Conservation (phyloP, 345 rosid genomes). For the Melastoma malabathricum region DNA sequence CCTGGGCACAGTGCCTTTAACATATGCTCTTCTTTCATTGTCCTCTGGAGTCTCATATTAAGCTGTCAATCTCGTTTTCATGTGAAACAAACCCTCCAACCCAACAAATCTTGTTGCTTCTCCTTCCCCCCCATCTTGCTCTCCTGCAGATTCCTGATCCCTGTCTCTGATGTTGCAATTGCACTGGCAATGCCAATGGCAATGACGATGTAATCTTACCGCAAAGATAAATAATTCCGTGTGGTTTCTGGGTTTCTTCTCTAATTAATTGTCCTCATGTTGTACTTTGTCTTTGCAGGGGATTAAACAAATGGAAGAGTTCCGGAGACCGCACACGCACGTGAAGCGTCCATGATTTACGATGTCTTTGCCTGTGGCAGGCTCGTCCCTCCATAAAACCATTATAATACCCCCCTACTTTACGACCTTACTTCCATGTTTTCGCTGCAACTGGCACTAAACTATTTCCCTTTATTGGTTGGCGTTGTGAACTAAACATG, state of each 20-base stretch:
- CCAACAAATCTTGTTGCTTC: constrained; percentile 5
- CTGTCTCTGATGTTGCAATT: too few relatives aligned
- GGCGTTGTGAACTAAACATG: too few relatives aligned
- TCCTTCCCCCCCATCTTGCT: not conserved
- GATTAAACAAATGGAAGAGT: constrained; percentile 3
- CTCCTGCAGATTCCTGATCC: too few relatives aligned
- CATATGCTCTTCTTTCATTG: too few relatives aligned
- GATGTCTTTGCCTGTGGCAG: constrained; percentile 25
- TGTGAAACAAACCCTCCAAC: not conserved
- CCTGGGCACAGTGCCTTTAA: too few relatives aligned
- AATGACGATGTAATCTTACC: too few relatives aligned
- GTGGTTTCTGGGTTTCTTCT: too few relatives aligned
- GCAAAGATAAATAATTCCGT: too few relatives aligned
- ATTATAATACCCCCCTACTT: constrained; percentile 7
- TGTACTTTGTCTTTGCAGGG: not conserved
- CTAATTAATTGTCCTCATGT: not conserved
- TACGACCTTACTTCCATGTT: not conserved
- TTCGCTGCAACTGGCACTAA: too few relatives aligned
- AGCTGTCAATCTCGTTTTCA: constrained; percentile 7
- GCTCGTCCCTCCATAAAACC: constrained; percentile 11
- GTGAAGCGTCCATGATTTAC: constrained; percentile 75
- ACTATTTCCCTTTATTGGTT: too few relatives aligned
- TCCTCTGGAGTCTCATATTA: not conserved
- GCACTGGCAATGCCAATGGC: too few relatives aligned
- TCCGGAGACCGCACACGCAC: constrained; percentile 60